Evolutionary conservation across 805 yeast species (phyloP).

Genomic region (Blastobotrys chiropterorum): DNA sequence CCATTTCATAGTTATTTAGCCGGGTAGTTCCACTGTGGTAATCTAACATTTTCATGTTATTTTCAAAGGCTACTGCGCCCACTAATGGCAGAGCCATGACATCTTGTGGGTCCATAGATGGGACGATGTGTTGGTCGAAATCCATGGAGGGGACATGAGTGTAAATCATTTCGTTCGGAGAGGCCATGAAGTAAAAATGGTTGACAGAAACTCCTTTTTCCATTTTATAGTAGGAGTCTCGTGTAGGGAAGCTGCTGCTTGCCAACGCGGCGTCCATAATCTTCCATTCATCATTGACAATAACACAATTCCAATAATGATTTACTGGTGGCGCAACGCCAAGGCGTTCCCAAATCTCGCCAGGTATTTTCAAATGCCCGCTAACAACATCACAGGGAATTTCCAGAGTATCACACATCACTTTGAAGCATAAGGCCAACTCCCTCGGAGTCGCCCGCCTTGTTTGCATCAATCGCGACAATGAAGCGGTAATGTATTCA

Average conservation of each 20-base stretch:
- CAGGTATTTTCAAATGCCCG: conserved; percentile 81
- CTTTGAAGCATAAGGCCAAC: conserved; percentile 67
- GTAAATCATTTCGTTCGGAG: conserved; percentile 68
- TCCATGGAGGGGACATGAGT: conserved; percentile 82
- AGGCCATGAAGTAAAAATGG: conserved; percentile 67
- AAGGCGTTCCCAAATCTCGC: conserved; percentile 41
- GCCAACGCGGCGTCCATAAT: conserved; percentile 70
- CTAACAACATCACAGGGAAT: conserved; percentile 69
- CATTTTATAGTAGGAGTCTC: conserved; percentile 37
- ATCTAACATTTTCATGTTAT: conserved; percentile 52
- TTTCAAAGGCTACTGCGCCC: conserved; percentile 71
- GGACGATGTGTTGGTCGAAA: conserved; percentile 78
- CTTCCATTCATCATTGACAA: conserved; percentile 71
- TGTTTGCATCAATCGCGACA: conserved; percentile 30
- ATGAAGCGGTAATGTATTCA: conserved; percentile 8
- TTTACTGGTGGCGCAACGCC: conserved; percentile 44
- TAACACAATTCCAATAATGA: conserved; percentile 84
- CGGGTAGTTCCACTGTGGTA: conserved; percentile 74
- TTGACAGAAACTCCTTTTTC: conserved; percentile 32
- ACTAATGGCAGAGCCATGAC: conserved; percentile 79
- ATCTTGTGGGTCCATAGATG: conserved; percentile 71
- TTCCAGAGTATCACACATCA: conserved; percentile 62
- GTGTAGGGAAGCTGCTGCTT: conserved; percentile 48
- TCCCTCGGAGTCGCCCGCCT: conserved; percentile 63
- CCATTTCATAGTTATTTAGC: conserved; percentile 66